Conservation (phyloP, 73 alveolate genomes). For the Paramecium primaurelia region DNA sequence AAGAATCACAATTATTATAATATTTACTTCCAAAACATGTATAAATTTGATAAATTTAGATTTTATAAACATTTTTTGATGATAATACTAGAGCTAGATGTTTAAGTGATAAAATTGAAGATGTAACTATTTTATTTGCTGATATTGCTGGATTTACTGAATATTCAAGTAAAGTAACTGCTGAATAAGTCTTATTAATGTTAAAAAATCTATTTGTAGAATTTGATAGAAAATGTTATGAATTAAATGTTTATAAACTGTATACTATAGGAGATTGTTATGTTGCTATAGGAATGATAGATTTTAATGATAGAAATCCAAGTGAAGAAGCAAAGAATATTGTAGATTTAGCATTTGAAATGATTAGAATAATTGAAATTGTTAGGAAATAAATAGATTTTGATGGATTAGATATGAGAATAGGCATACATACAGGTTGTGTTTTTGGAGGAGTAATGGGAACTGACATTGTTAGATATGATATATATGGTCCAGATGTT, state of each 20-base stretch:
- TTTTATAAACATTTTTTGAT: slow-evolving; percentile 44
- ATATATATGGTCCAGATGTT: slow-evolving; percentile 55
- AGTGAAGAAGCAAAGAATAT: slow-evolving; percentile 42
- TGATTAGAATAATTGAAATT: slow-evolving; percentile 47
- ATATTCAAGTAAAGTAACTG: slow-evolving; percentile 34
- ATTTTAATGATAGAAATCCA: slow-evolving; percentile 51
- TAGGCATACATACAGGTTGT: slow-evolving; percentile 60
- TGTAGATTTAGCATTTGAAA: slow-evolving; percentile 50
- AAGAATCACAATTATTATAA: neutral
- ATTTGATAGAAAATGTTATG: slow-evolving; percentile 52
- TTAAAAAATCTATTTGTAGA: slow-evolving; percentile 49
- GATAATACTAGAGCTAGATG: slow-evolving; percentile 31
- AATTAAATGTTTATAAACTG: slow-evolving; percentile 55
- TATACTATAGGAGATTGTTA: slow-evolving; percentile 64
- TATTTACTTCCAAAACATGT: slow-evolving; percentile 14
- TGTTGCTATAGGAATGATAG: slow-evolving; percentile 56
- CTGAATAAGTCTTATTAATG: slow-evolving; percentile 55
- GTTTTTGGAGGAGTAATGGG: slow-evolving; percentile 61
- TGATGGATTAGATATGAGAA: slow-evolving; percentile 60
- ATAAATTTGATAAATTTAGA: neutral
- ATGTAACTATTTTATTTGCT: slow-evolving; percentile 56
- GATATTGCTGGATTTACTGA: slow-evolving; percentile 66
- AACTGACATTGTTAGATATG: slow-evolving; percentile 58
- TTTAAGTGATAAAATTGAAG: slow-evolving; percentile 42
- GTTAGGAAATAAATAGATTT: slow-evolving; percentile 41